Evolutionary conservation across 345 rosid species (phyloP).

Genomic region (Linum trigynum): DNA sequence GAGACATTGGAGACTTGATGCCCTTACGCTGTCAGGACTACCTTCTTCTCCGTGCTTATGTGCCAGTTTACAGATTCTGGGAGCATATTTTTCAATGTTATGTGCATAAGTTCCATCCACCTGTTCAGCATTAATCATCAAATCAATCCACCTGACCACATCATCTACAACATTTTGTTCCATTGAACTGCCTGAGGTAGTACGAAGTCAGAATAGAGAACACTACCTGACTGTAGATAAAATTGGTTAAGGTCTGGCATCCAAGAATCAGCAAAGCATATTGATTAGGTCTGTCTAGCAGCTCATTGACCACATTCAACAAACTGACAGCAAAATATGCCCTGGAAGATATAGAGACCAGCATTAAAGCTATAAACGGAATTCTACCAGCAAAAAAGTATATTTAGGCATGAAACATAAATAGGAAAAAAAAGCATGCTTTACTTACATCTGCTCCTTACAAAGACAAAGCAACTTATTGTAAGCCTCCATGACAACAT

Average conservation of each 20-base stretch:
- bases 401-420: background rate
- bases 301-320: slow-evolving; percentile 64
- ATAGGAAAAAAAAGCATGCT: background rate
- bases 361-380: background rate
- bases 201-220: background rate
- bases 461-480: slow-evolving; percentile 67
- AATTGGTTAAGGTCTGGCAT: slow-evolving; percentile 74
- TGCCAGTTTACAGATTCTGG: slow-evolving; percentile 61
- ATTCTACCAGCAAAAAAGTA: background rate
- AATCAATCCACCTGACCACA: slow-evolving; percentile 4
- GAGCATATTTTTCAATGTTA: slow-evolving; percentile 63
- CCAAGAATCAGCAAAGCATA: slow-evolving; percentile 59
- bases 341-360: slow-evolving; percentile 33
- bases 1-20: slow-evolving; percentile 83
- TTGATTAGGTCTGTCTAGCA: slow-evolving; percentile 66
- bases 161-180: background rate
- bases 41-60: slow-evolving; percentile 42
- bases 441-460: slow-evolving; percentile 78
- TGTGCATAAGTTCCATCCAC: slow-evolving; percentile 68
- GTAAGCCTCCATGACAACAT: slow-evolving; percentile 58
- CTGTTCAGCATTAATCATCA: slow-evolving; percentile 33
- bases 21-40: slow-evolving; percentile 39
- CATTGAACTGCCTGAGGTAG: background rate
- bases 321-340: slow-evolving; percentile 72
- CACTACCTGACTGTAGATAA: slow-evolving; percentile 75